Percentiles rank a stretch among this genome's conserved stretches.
Evolutionary conservation across 1,284 basidiomycete species (phyloP).

Genomic region (Veloboletus limbatus): DNA sequence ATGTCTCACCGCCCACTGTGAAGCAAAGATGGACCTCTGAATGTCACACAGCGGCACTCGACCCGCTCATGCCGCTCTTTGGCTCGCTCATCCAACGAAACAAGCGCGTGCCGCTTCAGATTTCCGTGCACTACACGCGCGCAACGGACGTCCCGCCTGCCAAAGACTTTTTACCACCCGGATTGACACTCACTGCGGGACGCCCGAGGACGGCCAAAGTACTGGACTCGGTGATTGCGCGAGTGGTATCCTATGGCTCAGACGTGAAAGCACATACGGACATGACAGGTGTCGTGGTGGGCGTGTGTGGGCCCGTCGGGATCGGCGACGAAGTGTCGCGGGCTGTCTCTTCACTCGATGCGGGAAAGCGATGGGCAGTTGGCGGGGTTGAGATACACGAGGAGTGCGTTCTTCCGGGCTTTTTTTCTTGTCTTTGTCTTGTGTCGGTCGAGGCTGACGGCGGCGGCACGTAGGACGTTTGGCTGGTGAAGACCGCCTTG

Average conservation of each 20-base stretch:
- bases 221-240: conserved; percentile 51
- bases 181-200: conserved; percentile 51
- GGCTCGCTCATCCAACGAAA: conserved; percentile 51
- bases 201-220: conserved; percentile 49
- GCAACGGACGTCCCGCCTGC: conserved; percentile 42
- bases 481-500: conserved; percentile 19
- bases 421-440: neutral
- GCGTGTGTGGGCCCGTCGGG: conserved; percentile 63
- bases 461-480: conserved; percentile 16
- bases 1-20: neutral
- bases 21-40: neutral
- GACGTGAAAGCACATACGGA: conserved; percentile 43
- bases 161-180: conserved; percentile 41
- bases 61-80: conserved; percentile 57
- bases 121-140: conserved; percentile 68
- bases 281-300: conserved; percentile 60
- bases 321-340: conserved; percentile 57
- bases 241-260: conserved; percentile 44
- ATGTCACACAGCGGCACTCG: conserved; percentile 41
- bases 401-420: conserved; percentile 56
- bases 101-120: conserved; percentile 45
- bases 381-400: conserved; percentile 74
- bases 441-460: too few species aligned
- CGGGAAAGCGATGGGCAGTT: conserved; percentile 52
- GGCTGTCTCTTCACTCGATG: conserved; percentile 52